These are phyloP conservation scores for Berkeleyomyces basicola DNA, from an alignment of 2,329 filamentous ascomycete species.

Conservation along the genomic window DNA sequence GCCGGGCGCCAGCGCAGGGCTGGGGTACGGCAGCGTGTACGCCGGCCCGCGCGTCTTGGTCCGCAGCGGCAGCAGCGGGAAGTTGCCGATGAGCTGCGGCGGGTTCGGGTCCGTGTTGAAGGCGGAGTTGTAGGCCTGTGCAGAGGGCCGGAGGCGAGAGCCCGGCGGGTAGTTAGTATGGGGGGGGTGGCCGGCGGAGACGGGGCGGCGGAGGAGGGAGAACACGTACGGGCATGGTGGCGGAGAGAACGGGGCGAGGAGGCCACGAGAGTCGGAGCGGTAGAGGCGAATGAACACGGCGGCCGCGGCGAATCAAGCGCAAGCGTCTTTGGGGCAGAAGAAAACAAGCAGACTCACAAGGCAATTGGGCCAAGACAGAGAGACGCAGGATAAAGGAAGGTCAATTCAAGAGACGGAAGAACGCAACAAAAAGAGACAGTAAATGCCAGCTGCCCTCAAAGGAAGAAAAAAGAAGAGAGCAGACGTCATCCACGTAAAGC, in stretches of 20 bases:
- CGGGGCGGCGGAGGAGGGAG: neutral
- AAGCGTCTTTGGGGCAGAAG: neutral
- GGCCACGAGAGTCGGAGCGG: neutral
- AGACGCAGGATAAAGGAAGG: neutral
- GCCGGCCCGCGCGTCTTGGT: slow-evolving; percentile 93
- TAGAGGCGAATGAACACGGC: neutral
- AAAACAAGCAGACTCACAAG: neutral
- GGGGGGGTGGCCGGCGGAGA: too few relatives aligned
- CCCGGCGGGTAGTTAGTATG: neutral
- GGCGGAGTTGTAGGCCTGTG: slow-evolving; percentile 90
- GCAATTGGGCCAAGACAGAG: neutral
- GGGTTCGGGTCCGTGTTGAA: slow-evolving; percentile 67
- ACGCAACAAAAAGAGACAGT: neutral
- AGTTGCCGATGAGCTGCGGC: slow-evolving; percentile 59
- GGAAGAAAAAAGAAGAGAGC: neutral
- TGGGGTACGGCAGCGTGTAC: slow-evolving; percentile 56
- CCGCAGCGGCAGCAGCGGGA: slow-evolving; percentile 83
- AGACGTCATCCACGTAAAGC: neutral
- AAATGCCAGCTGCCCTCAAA: neutral
- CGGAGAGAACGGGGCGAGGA: neutral
- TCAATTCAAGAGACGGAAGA: neutral
- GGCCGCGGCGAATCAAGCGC: neutral
- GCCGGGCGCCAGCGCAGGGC: slow-evolving; percentile 37
- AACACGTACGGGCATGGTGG: slow-evolving; percentile 1
- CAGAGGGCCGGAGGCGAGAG: neutral